These are phyloP conservation scores for Cryphonectria naterciae DNA, from an alignment of 2,329 filamentous ascomycete species.

Conservation along the genomic window DNA sequence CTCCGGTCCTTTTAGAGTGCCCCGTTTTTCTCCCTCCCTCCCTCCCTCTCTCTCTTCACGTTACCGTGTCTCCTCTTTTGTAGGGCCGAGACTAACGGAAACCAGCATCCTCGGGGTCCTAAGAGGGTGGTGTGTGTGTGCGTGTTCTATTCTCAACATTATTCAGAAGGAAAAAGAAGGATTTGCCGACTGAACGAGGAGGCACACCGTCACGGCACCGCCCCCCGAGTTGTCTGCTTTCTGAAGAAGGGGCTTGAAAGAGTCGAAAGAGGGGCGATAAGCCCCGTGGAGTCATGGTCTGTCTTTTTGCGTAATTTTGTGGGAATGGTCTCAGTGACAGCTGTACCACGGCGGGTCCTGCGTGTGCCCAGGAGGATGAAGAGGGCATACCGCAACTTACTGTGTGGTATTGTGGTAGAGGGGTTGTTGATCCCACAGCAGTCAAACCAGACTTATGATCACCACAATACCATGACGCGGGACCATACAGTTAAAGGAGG, in stretches of 20 bases:
- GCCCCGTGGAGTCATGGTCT: background rate
- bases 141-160: background rate
- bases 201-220: background rate
- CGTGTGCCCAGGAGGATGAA: background rate
- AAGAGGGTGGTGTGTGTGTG: too few relatives aligned
- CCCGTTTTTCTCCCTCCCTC: background rate
- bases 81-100: slow-evolving; percentile 3
- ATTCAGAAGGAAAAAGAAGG: background rate
- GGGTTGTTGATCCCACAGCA: background rate
- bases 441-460: too few relatives aligned
- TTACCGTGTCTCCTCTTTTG: background rate
- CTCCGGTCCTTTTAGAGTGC: slow-evolving; percentile 1
- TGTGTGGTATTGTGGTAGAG: background rate
- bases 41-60: background rate
- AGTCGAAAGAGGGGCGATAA: background rate
- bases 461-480: too few relatives aligned
- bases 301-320: background rate
- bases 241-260: too few relatives aligned
- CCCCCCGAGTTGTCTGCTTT: too few relatives aligned
- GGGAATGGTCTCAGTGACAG: background rate
- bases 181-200: background rate
- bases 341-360: background rate
- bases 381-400: background rate
- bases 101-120: background rate
- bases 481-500: too few relatives aligned